Evolutionary conservation across 495 filamentous ascomycete species (phyloP), one percentile per base, ranked within the genome.

Genomic region (Trichoderma asperelloides): DNA sequence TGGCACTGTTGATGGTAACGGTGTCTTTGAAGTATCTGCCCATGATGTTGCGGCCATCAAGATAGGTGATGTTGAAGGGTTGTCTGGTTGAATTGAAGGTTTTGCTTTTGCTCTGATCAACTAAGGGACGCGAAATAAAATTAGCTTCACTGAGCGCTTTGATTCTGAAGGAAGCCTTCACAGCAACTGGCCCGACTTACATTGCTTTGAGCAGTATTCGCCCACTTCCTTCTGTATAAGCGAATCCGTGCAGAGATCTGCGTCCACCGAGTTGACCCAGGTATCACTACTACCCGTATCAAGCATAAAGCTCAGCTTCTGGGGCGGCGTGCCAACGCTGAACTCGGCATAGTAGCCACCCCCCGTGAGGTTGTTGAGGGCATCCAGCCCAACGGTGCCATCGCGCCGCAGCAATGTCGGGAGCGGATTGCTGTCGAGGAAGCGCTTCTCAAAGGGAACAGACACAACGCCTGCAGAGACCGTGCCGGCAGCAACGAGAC

Each of bases 261-360:
- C 78, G 11, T 71, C 63, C 18, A 69, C 67, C 63, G 76, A 74
- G 49, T 84, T 67, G 30, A 88, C 80, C 93, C 93, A 97, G 12
- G 96, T 80, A 77, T 98, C 94, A 69, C 90, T 94, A 71, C 91
- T 96, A 3, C 91, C 91, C 15, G 91, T 95, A 69, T 95, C 91
- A 66, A 95, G 76, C 47, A 82, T 72, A 62, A 86, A 71, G 21
- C 74, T 76, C 21, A 82, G 70, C 8, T 72, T 76, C 71, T 95
- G 91, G 2, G 80, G 76, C 12, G 90, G 90, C 5, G 89, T 91
- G 39, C 91, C 91, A 63, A 95, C 74, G 8, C 77, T 81, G 64
- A 93, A 79, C 64, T 90, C 84, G 63, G 84, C 83, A 73, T 84
- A 88, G 73, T 95, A 95, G 9, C 76, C 78, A 25, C 79, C 81